phyloP scores from a whole-genome alignment of 2,329 filamentous ascomycete genomes.

The Huntiella savannae region DNA sequence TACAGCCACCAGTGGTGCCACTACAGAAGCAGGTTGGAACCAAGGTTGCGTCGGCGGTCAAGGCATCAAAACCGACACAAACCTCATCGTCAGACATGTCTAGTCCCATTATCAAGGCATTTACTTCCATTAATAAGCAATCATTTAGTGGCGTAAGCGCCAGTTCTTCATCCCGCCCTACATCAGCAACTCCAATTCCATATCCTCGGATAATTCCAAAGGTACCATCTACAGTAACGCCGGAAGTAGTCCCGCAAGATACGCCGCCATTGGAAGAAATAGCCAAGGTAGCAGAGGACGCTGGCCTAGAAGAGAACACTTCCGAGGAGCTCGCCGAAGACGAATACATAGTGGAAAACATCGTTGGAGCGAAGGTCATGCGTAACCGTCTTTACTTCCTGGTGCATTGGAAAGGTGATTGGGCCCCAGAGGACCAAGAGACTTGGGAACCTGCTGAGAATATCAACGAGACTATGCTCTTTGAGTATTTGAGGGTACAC shows the following conservation, averaged over 20 bases:
- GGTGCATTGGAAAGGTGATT: conserved; percentile 37
- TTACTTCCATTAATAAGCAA: no score
- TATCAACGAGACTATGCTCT: conserved; percentile 16
- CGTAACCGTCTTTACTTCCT: conserved; percentile 27
- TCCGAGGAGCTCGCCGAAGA: conserved; percentile 6
- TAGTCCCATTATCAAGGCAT: no score
- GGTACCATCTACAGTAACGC: no score
- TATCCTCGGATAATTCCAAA: no score
- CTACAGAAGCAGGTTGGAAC: no score
- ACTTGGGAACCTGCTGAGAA: conserved; percentile 39
- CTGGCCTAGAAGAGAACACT: not conserved
- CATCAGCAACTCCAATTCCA: no score
- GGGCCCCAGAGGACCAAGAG: conserved; percentile 35
- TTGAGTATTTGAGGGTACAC: not conserved
- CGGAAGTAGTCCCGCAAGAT: not conserved
- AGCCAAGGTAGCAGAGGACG: not conserved
- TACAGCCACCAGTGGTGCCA: no score
- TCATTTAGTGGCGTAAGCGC: no score
- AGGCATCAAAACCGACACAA: no score
- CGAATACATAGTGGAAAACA: conserved; percentile 21
- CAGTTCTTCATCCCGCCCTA: no score
- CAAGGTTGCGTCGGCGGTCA: no score
- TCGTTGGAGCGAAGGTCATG: conserved; percentile 25
- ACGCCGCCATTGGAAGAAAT: not conserved
- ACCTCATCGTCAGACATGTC: no score